Base-by-base conservation (phyloP, 495 filamentous ascomycete genomes). In the Trichoderma reesei region DNA sequence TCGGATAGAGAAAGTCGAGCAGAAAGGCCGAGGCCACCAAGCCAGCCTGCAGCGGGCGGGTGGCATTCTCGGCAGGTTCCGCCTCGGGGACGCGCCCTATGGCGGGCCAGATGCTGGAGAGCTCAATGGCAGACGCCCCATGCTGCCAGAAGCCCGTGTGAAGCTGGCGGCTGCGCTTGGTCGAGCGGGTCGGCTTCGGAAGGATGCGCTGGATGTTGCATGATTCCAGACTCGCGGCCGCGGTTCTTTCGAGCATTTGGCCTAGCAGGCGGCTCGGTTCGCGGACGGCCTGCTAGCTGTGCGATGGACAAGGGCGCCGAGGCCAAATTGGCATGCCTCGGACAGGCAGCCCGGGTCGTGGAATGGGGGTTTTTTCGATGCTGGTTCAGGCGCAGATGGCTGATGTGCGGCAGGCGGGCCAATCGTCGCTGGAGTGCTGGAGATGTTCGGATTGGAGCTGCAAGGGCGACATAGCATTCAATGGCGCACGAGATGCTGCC, bases 171-270 rank as follows among this genome's bases (percentile, higher is more conserved):
- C 80, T 78, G 68, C 76, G 83, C 69, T 79, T 84, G 67, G 82
- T 75, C n/a, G 79, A 73, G 66, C 77, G 78, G 51, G 76, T 78
- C 41, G 82, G 70, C 64, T 80, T 78, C 69, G 83, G 87, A 67
- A 90, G 75, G 68, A 88, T 79, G 76, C 82, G 81, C 72, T 84
- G 83, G 75, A 82, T 73, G 72, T 83, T 85, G 81, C 87, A 89
- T 78, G 83, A 85, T 82, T 92, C 85, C 75, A 92, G 82, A 79
- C 85, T 88, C 59, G 36, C 59, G 78, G 83, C 82, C 65, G 85
- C 85, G 63, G 87, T 88, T 74, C 87, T 88, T 87, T 95, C 90
- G 75, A 93, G 87, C 90, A 95, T 95, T 71, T 80, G 70, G 70
- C 16, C 63, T 41, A 20, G 16, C 36, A 38, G 59, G 66, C 41